Evolutionary conservation across 2,329 filamentous ascomycete genomes (phyloP), one percentile per base, ranked within the genome.

Genomic region (Fusarium anguioides): DNA sequence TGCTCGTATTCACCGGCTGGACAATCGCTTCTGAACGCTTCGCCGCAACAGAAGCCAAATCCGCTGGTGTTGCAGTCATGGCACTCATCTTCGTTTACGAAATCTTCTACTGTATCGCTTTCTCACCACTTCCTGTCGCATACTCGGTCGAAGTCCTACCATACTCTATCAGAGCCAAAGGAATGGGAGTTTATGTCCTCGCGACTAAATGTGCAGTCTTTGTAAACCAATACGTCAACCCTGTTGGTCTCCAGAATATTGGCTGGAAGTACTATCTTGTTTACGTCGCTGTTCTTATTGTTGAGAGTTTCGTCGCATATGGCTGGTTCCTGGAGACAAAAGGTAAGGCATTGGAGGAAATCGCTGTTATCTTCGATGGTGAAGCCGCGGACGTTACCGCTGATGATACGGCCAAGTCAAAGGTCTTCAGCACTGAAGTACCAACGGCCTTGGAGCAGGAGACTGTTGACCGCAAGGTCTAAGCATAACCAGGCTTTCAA

Each of bases 241-340:
- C 86, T 0, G 82, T 84, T 50, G 86, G 81, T 0, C 72, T 88
- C 1, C 80, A 78, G 0, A 71, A 80, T 4, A 81, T 87, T 24
- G 78, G 79, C 0, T 87, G 84, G 80, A 82, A 78, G 66, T 88
- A 84, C 63, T 88, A 87, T 75, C 84, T 88, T 60, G 79, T 88
- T 17, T 88, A 87, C 54, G 83, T 84, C 39, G 80, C 78, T 10
- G 78, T 81, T 1, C 54, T 83, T 4, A 76, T 78, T 0, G 80
- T 81, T 0, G 81, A 88, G 54, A 84, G 78, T 66, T 82, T 86
- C 42, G 72, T 85, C 48, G 72, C 71, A 2, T 77, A 74, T 18
- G 70, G 70, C 0, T 74, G 66, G 70, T 88, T 87, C 71, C 81
- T 81, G 18, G 83, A 86, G 74, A 86, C 84, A 0, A 84, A 83